Percentiles rank a stretch among this genome's conserved stretches.
phyloP scores from a whole-genome alignment of 108 stramenopile species.

The Heterococcus sp. region DNA sequence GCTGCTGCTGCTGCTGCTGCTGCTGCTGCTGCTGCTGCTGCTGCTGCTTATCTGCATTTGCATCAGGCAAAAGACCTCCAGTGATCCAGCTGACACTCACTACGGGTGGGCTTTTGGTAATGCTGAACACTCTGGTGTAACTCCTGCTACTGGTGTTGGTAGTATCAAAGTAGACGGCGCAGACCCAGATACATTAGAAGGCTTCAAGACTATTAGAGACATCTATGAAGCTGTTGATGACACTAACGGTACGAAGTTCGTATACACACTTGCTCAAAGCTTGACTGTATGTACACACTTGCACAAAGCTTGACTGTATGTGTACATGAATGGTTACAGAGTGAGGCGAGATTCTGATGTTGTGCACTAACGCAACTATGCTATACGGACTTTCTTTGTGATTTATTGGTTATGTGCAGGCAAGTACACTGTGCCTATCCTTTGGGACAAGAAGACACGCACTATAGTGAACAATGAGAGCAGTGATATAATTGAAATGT shows the following conservation, averaged over 20 bases:
- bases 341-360: too few species aligned
- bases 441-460: slow-evolving; percentile 83
- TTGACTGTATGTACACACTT: too few species aligned
- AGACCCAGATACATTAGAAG: slow-evolving; percentile 20
- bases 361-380: too few species aligned
- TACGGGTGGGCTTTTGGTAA: slow-evolving; percentile 86
- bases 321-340: too few species aligned
- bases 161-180: slow-evolving; percentile 62
- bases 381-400: too few species aligned
- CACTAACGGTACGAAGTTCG: neutral
- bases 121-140: slow-evolving; percentile 60
- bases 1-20: neutral
- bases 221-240: slow-evolving; percentile 64
- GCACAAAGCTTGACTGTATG: too few species aligned
- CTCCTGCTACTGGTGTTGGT: slow-evolving; percentile 61
- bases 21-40: too few species aligned
- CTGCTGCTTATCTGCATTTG: too few species aligned
- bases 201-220: slow-evolving; percentile 67
- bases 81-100: slow-evolving; percentile 72
- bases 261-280: too few species aligned
- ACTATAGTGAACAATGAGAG: slow-evolving; percentile 97
- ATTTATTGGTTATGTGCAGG: too few species aligned
- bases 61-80: slow-evolving; percentile 62
- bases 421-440: slow-evolving; percentile 90
- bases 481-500: slow-evolving; percentile 91